Evolutionary conservation across 495 filamentous ascomycete species (phyloP).

Genomic region (Penicillium ochrochloron): DNA sequence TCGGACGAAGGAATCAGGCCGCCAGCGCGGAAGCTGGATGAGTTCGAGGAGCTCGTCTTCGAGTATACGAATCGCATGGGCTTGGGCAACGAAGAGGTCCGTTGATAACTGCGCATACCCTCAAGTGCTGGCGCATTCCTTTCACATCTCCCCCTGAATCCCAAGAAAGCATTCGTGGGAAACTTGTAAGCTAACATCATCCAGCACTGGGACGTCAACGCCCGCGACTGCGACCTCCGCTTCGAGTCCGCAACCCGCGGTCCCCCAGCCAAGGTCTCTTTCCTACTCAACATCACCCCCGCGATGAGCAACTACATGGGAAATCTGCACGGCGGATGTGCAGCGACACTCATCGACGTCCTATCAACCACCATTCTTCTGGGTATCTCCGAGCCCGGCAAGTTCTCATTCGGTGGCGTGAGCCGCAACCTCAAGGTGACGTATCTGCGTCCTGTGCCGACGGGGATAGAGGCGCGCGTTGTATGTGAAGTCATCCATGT

Average conservation of each 20-base stretch:
- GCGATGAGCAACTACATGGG: constrained; percentile 61
- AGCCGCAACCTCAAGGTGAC: constrained; percentile 69
- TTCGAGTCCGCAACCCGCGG: constrained; percentile 47
- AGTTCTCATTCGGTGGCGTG: constrained; percentile 67
- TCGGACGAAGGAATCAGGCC: constrained; percentile 24
- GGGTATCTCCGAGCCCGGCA: constrained; percentile 61
- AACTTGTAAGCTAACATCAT: constrained; percentile 6
- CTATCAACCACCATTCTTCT: constrained; percentile 64
- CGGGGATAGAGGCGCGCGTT: constrained; percentile 55
- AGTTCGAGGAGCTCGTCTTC: constrained; percentile 43
- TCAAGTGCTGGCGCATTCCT: neutral
- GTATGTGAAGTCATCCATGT: constrained; percentile 66
- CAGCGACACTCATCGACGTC: constrained; percentile 68
- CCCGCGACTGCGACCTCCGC: constrained; percentile 38
- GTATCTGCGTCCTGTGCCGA: constrained; percentile 65
- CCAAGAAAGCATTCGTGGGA: neutral
- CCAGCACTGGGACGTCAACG: constrained; percentile 46
- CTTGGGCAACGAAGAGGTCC: constrained; percentile 27
- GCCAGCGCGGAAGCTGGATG: constrained; percentile 36
- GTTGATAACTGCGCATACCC: constrained; percentile 13
- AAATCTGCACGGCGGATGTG: constrained; percentile 73
- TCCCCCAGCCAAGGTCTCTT: constrained; percentile 42
- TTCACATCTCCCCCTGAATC: neutral
- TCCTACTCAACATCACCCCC: constrained; percentile 54
- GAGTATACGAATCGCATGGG: constrained; percentile 33